Conservation (phyloP, 495 filamentous ascomycete genomes). For the Sordaria brevicollis region DNA sequence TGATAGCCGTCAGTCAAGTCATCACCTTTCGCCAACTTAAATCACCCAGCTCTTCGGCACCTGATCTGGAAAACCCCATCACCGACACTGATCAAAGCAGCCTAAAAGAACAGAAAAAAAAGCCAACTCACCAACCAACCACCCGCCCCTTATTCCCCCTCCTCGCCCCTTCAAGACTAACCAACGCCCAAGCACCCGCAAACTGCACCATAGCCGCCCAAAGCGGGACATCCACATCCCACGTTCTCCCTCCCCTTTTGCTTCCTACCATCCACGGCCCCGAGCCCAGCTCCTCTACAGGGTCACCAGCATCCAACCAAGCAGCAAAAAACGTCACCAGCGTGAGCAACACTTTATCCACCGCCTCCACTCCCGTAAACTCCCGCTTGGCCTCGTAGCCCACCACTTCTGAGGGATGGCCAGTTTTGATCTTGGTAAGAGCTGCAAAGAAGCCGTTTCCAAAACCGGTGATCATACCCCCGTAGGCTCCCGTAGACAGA, state of each 20-base stretch:
- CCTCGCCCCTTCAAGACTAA: constrained; percentile 47
- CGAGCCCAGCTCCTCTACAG: not conserved
- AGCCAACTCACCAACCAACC: constrained; percentile 40
- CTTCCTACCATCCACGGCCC: not conserved
- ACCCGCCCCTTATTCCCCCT: constrained; percentile 41
- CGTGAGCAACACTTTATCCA: constrained; percentile 39
- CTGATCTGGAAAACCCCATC: not conserved
- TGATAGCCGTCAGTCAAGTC: not conserved
- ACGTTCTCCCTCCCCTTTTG: constrained; percentile 21
- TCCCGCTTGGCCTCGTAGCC: not conserved
- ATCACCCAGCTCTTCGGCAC: too few species aligned
- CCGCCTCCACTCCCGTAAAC: constrained; percentile 40
- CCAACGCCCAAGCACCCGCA: constrained; percentile 43
- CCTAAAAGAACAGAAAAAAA: not conserved
- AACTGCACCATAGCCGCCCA: constrained; percentile 45
- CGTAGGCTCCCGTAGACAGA: not conserved
- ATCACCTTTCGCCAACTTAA: too few species aligned
- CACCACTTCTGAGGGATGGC: not conserved
- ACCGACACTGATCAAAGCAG: not conserved
- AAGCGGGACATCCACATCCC: constrained; percentile 34
- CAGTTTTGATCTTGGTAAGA: not conserved
- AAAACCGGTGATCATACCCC: not conserved
- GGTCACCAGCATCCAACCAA: constrained; percentile 27
- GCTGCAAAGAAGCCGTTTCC: not conserved
- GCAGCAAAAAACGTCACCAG: constrained; percentile 48